Evolutionary conservation across 352 stramenopile species (phyloP), one percentile per base, ranked within the genome.

Genomic region (Pythium volutum): DNA sequence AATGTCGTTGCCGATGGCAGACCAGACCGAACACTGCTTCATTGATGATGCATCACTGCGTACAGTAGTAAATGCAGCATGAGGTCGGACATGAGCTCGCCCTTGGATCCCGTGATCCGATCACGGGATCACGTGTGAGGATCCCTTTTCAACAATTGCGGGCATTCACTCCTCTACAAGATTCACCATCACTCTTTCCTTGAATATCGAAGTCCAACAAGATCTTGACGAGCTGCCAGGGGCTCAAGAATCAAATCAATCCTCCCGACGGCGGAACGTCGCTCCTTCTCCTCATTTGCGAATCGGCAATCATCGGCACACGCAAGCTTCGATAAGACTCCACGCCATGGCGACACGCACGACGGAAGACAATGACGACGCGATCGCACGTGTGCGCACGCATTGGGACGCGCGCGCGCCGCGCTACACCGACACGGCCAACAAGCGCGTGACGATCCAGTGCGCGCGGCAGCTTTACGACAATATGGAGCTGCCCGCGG

Each of bases 371-470:
- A 11, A 42, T 11, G 36, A 5, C 3, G 48, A 41, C 11, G 53
- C 58, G 50, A 51, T 69, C 27, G 31, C 16, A 1, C 25, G n/a
- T 25, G 46, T 69, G n/a, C 64, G 66, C 8, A 43, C 62, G 20
- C 26, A 61, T 12, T 87, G 75, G 73, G 70, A 81, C 58, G 54
- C 69, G 15, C 71, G 71, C 29, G 70, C 77, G 9, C 58, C 49
- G 36, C 41, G 51, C 11, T 87, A 75, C 67, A 85, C 77, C 1
- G 73, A 76, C 54, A 79, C 68, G 33, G 65, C 64, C 38, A 84
- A 84, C 64, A 79, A 76, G 47, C 71, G 61, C 55, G 62, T 84
- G 58, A 81, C 75, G 11, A 59, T 76, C 62, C 77, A 87, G 52
- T 80, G 71, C 47, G 64, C 77, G 23, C 46, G 39, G 4, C 45